Conservation (phyloP, 345 rosid species). For the Ceriops tagal region DNA sequence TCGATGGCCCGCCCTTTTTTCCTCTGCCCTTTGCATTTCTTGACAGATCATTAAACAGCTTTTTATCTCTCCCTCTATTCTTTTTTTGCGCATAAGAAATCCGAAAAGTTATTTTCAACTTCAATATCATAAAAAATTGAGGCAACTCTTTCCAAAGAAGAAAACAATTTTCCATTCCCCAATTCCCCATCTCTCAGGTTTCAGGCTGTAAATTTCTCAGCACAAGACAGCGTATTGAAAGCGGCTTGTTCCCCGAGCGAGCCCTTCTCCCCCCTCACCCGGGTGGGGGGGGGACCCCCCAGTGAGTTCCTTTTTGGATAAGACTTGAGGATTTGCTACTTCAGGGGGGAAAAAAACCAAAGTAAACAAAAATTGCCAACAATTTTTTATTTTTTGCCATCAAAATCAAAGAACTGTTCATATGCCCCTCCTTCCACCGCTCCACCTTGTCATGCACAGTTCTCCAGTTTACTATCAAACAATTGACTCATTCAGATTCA, state of each 20-base stretch:
- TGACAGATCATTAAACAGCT: neutral
- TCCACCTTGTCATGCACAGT: neutral
- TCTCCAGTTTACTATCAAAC: neutral
- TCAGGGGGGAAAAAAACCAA: neutral
- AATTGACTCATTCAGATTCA: neutral
- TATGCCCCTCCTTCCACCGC: neutral
- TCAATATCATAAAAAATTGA: conserved; percentile 1
- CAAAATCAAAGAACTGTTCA: neutral
- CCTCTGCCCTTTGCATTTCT: neutral
- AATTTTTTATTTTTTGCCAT: neutral
- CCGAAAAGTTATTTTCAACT: neutral
- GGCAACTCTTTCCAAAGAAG: neutral
- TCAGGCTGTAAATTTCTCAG: conserved; percentile 2
- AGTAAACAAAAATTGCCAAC: neutral
- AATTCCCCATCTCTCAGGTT: neutral
- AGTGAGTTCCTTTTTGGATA: neutral
- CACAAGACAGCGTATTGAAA: neutral
- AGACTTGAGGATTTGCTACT: conserved; percentile 1
- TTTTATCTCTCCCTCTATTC: neutral
- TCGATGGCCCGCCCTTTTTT: neutral
- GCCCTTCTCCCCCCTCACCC: neutral
- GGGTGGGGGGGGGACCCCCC: neutral
- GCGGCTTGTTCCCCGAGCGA: neutral
- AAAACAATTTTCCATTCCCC: too few relatives aligned
- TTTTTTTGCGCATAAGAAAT: neutral